Evolutionary conservation across 495 filamentous ascomycete species (phyloP).

Genomic region (Talaromyces proteolyticus): DNA sequence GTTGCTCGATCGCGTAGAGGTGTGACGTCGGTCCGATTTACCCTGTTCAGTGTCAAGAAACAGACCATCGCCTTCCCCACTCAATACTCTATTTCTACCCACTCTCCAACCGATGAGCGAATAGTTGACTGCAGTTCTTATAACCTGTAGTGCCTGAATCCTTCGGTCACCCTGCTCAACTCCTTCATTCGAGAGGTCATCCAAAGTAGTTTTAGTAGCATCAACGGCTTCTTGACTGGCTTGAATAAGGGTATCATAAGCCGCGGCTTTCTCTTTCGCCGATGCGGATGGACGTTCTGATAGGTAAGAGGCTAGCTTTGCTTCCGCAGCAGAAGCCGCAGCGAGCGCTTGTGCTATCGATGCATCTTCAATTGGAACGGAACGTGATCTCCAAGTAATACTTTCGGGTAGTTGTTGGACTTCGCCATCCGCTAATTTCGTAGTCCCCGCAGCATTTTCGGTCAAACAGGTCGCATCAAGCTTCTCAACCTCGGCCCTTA

Average conservation of each 20-base stretch:
- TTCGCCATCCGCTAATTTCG: conserved; percentile 40
- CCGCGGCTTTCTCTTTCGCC: conserved; percentile 58
- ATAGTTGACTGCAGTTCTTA: conserved; percentile 87
- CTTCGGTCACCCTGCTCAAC: conserved; percentile 77
- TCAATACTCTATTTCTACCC: conserved; percentile 83
- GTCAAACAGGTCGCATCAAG: conserved; percentile 65
- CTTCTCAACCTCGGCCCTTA: conserved; percentile 62
- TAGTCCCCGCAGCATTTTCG: conserved; percentile 54
- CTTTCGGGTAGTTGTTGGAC: conserved; percentile 62
- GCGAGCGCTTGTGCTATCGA: conserved; percentile 74
- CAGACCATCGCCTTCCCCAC: conserved; percentile 71
- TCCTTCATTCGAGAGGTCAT: conserved; percentile 77
- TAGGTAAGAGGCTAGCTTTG: conserved; percentile 45
- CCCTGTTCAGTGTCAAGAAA: conserved; percentile 49
- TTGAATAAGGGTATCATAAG: conserved; percentile 86
- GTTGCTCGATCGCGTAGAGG: conserved; percentile 53
- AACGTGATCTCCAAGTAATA: conserved; percentile 84
- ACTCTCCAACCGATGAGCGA: conserved; percentile 90
- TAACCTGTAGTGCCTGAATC: conserved; percentile 91
- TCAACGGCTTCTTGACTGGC: conserved; percentile 93
- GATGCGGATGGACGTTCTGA: conserved; percentile 31
- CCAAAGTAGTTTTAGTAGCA: conserved; percentile 85
- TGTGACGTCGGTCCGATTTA: conserved; percentile 36
- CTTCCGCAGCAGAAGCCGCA: conserved; percentile 47
- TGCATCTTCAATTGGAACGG: conserved; percentile 84